These are phyloP conservation scores for Alternaria tenuissima DNA, from an alignment of 2,329 filamentous ascomycete genomes.

Conservation along the genomic window DNA sequence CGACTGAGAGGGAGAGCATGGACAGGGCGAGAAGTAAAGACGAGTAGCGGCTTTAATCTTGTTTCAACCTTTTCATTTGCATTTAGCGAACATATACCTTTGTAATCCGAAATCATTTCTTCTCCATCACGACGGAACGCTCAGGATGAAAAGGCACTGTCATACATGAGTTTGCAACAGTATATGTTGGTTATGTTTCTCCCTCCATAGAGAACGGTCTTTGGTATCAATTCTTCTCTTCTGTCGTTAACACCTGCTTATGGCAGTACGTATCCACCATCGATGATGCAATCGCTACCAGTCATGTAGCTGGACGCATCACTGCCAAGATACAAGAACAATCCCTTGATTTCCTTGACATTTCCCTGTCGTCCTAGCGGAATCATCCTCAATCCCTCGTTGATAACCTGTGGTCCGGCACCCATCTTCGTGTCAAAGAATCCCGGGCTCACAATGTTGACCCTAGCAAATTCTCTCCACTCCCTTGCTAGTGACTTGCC, in stretches of 20 bases:
- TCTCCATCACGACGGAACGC: background rate
- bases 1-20: constrained; percentile 10
- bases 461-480: constrained; percentile 72
- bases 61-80: background rate
- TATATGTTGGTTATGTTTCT: background rate
- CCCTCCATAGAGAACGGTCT: background rate
- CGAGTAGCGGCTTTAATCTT: constrained; percentile 5
- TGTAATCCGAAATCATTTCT: background rate
- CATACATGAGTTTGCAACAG: background rate
- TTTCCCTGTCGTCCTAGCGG: constrained; percentile 78
- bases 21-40: constrained; percentile 25
- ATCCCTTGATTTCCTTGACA: constrained; percentile 78
- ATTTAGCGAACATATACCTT: constrained; percentile 3
- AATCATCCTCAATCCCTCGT: constrained; percentile 74
- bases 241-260: background rate
- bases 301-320: constrained; percentile 83
- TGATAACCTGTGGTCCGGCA: constrained; percentile 68
- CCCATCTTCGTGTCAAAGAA: constrained; percentile 72
- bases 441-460: constrained; percentile 71
- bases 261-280: constrained; percentile 72
- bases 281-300: constrained; percentile 75
- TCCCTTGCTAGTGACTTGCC: constrained; percentile 70
- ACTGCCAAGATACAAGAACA: constrained; percentile 81
- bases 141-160: background rate
- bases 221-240: constrained; percentile 2